These are phyloP conservation scores for Blastobotrys ciferrii DNA, from an alignment of 1,139 yeast genomes.

Conservation along the genomic window DNA sequence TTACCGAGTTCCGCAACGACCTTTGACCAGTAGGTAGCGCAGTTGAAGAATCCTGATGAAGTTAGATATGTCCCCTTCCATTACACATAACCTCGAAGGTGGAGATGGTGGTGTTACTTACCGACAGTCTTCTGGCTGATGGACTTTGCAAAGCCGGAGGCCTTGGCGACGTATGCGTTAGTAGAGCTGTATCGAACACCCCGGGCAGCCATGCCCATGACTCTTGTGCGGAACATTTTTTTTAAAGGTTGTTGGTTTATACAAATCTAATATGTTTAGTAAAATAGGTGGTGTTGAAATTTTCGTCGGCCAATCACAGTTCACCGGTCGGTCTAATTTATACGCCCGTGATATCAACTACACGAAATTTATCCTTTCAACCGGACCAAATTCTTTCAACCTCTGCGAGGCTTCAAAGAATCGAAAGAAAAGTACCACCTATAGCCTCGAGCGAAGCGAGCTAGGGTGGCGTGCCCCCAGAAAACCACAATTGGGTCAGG, in stretches of 20 bases:
- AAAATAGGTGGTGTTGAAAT: background rate
- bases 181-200: constrained; percentile 44
- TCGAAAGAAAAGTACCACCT: too few relatives aligned
- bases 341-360: background rate
- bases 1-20: constrained; percentile 86
- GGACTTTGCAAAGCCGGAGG: constrained; percentile 45
- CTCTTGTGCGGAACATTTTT: constrained; percentile 17
- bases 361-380: background rate
- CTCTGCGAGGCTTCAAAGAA: too few relatives aligned
- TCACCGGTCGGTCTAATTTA: background rate
- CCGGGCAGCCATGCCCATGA: constrained; percentile 21
- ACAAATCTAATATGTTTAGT: background rate
- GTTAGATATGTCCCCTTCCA: constrained; percentile 4
- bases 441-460: too few relatives aligned
- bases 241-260: background rate
- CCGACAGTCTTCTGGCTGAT: constrained; percentile 50
- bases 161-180: constrained; percentile 36
- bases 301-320: constrained; percentile 3
- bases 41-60: constrained; percentile 25
- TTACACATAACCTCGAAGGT: background rate
- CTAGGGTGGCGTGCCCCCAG: too few relatives aligned
- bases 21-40: constrained; percentile 73
- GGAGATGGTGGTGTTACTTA: constrained; percentile 19
- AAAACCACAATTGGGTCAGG: too few relatives aligned
- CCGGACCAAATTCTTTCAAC: too few relatives aligned